Evolutionary conservation across 208 protist genomes (phyloP).

Genomic region (Leishmania martiniquensis): DNA sequence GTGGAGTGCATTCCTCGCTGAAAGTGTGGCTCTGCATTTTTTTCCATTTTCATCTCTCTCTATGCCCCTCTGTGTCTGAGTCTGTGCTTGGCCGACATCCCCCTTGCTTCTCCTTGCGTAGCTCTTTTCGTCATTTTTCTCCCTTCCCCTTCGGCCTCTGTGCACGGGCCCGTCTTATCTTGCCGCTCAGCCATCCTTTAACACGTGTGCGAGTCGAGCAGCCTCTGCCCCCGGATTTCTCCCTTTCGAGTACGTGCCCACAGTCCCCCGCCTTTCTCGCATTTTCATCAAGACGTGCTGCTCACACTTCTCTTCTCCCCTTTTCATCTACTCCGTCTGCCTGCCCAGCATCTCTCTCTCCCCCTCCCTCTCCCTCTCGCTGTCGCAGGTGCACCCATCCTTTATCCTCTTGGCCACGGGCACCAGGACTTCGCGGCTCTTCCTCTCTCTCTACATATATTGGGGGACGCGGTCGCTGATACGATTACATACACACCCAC

Average conservation of each 20-base stretch:
- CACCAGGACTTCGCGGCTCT: not conserved
- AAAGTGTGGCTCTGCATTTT: not conserved
- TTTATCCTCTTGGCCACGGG: not conserved
- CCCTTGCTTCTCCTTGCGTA: not conserved
- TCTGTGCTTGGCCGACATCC: not conserved
- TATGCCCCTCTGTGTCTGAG: conserved; percentile 2
- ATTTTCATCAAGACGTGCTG: not conserved
- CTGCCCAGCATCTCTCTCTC: not conserved
- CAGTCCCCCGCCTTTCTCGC: not conserved
- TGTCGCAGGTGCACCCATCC: not conserved
- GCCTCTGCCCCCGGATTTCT: not conserved
- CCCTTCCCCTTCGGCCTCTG: not conserved
- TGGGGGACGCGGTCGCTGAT: not conserved
- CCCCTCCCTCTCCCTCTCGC: not conserved
- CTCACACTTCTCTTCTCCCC: not conserved
- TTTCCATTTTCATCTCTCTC: not conserved
- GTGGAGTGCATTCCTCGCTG: not conserved
- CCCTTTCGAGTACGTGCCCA: not conserved
- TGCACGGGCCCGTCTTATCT: not conserved
- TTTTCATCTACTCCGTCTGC: not conserved
- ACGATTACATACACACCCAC: not conserved
- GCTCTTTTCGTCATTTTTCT: not conserved
- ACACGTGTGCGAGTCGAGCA: not conserved
- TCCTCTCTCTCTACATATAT: not conserved
- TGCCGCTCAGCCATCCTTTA: not conserved